A percentile compares a stretch with the other conserved stretches of the same genome.
Evolutionary conservation across 176 grass and related monocot species (phyloP).

Genomic region (Pharus latifolius): DNA sequence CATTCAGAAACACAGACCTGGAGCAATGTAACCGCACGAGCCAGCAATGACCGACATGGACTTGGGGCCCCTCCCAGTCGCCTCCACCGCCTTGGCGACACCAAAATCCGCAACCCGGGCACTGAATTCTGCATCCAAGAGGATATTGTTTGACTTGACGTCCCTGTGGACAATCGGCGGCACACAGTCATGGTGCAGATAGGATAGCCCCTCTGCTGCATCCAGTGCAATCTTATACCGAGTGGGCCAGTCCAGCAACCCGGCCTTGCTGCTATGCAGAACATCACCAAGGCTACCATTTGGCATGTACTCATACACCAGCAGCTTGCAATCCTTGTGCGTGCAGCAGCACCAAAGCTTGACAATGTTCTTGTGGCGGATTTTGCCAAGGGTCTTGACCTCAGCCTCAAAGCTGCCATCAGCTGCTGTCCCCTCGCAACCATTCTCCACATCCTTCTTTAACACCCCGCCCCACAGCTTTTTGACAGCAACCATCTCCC

Average conservation of each 20-base stretch:
- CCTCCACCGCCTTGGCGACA: slow-evolving; percentile 58
- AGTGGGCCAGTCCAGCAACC: slow-evolving; percentile 50
- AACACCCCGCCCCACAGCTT: slow-evolving; percentile 33
- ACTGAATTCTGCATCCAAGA: slow-evolving; percentile 61
- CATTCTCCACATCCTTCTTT: slow-evolving; percentile 27
- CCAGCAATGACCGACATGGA: slow-evolving; percentile 85
- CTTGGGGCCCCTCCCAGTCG: slow-evolving; percentile 21
- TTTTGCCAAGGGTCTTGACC: slow-evolving; percentile 77
- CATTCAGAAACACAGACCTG: slow-evolving; percentile 27
- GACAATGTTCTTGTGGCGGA: slow-evolving; percentile 91
- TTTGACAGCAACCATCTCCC: slow-evolving; percentile 68
- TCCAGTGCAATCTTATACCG: slow-evolving; percentile 62
- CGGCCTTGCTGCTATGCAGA: slow-evolving; percentile 50
- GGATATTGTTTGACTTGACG: slow-evolving; percentile 88
- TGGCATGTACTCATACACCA: slow-evolving; percentile 83
- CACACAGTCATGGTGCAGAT: slow-evolving; percentile 83
- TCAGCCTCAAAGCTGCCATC: slow-evolving; percentile 64
- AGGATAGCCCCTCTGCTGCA: slow-evolving; percentile 69
- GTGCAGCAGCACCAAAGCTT: slow-evolving; percentile 84
- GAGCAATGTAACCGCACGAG: slow-evolving; percentile 81
- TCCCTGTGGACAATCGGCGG: slow-evolving; percentile 81
- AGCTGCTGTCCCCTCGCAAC: neutral
- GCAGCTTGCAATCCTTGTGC: slow-evolving; percentile 45
- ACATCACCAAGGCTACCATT: slow-evolving; percentile 70
- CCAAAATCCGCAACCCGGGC: slow-evolving; percentile 67